Evolutionary conservation across 305 asterid genomes (phyloP), one percentile per base, ranked within the genome.

Genomic region (Fraxinus platypoda): DNA sequence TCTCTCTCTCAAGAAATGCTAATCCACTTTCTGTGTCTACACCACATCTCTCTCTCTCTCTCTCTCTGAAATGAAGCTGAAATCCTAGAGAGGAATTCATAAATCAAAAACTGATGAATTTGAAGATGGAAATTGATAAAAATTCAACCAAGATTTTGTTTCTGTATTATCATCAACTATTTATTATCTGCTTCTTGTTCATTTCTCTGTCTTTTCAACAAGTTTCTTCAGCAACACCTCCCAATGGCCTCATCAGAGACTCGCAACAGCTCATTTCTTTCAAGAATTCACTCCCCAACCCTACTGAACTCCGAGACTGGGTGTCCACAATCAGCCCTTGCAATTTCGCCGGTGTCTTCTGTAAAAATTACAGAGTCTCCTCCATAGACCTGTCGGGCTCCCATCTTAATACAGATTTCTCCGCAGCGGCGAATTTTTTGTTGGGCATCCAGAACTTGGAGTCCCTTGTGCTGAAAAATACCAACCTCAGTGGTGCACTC

Each of bases 51-150:
- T 79, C 82, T 19, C 43, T 80, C 84, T 6, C 86, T 72, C 87
- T 79, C 85, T 78, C 81, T 21, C 41, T 80, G 78, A 33, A 73
- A 93, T 94, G 97, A 97, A 86, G 88, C 90, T 85, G 46, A 80
- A 77, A 85, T 88, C 83, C 83, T 87, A 73, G 78, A 75, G 73
- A 72, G 25, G 78, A 17, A 81, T 26, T 25, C 41, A 72, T 15
- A 54, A 77, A 37, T 78, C 80, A 82, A 35, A 82, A 66, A 43
- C 34, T 30, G 81, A 80, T 12, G 52, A 43, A 79, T 78, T 85
- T 79, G 76, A 91, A 88, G 81, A 88, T 89, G 91, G 88, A 87
- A 88, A 78, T 83, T 75, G 82, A 88, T 76, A 77, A 21, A 76
- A 81, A 82, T 78, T 74, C 7, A 3, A 11, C 33, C 80, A 83